Evolutionary conservation across 2,329 filamentous ascomycete genomes (phyloP).

Genomic region (Fusarium sp.): DNA sequence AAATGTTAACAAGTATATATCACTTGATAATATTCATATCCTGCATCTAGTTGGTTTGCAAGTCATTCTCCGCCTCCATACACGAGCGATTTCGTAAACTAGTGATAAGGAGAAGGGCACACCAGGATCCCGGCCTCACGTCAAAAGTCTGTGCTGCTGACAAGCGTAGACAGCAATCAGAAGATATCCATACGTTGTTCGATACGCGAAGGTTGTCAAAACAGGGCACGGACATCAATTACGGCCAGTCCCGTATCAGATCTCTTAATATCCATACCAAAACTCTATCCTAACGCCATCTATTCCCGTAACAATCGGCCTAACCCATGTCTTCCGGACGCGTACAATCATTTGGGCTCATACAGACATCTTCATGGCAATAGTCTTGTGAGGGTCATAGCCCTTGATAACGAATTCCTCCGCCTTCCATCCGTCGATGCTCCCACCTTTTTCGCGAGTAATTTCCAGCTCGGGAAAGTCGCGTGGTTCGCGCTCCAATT

Average conservation of each 20-base stretch:
- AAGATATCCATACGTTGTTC: background rate
- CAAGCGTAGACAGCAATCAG: background rate
- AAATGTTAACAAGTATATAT: slow-evolving; percentile 8
- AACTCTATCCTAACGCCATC: slow-evolving; percentile 36
- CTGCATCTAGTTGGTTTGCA: background rate
- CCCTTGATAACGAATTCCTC: slow-evolving; percentile 91
- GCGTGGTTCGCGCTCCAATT: slow-evolving; percentile 84
- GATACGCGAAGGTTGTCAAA: background rate
- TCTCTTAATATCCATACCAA: background rate
- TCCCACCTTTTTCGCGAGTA: slow-evolving; percentile 75
- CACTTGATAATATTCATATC: background rate
- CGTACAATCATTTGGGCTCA: slow-evolving; percentile 7
- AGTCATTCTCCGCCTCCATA: background rate
- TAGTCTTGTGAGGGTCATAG: slow-evolving; percentile 91
- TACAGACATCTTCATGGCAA: slow-evolving; percentile 99
- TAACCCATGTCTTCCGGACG: slow-evolving; percentile 3
- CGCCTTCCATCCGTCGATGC: slow-evolving; percentile 90
- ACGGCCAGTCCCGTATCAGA: background rate
- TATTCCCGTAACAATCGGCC: slow-evolving; percentile 23
- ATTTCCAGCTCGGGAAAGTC: slow-evolving; percentile 87
- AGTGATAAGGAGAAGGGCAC: background rate
- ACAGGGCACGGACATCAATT: background rate
- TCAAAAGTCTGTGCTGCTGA: background rate
- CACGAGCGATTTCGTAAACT: background rate
- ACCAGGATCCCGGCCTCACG: background rate